phyloP scores from a whole-genome alignment of 1,284 basidiomycete genomes.

The Mycosarcoma maydis region DNA sequence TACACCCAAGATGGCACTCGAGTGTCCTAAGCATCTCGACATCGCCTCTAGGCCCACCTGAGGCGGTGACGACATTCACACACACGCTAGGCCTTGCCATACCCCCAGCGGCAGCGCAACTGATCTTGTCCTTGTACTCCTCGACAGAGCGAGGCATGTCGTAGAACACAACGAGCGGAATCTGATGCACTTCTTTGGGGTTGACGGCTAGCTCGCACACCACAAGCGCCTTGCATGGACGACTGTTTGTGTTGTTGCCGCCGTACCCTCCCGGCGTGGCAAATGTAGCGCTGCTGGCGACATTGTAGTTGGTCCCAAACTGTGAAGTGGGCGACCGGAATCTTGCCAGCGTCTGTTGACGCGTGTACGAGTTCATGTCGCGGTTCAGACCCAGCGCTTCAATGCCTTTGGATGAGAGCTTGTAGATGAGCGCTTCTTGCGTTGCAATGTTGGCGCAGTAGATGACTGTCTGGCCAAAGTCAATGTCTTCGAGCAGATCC shows the following conservation, averaged over 20 bases:
- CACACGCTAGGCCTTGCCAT: constrained; percentile 85
- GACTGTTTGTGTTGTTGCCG: constrained; percentile 35
- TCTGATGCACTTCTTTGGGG: constrained; percentile 84
- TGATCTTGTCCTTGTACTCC: constrained; percentile 84
- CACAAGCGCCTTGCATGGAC: constrained; percentile 75
- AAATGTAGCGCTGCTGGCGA: constrained; percentile 68
- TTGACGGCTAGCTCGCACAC: constrained; percentile 92
- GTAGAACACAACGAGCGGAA: constrained; percentile 81
- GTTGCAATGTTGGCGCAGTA: constrained; percentile 62
- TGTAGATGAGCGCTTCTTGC: constrained; percentile 72
- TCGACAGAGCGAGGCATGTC: constrained; percentile 94
- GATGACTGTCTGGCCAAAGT: constrained; percentile 67
- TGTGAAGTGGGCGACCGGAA: constrained; percentile 73
- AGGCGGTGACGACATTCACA: constrained; percentile 93
- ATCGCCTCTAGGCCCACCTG: constrained; percentile 78
- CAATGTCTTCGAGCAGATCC: constrained; percentile 90
- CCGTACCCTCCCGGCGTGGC: constrained; percentile 73
- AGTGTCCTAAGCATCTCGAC: constrained; percentile 97
- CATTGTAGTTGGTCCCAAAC: constrained; percentile 25
- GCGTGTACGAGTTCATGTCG: constrained; percentile 83
- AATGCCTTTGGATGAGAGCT: constrained; percentile 82
- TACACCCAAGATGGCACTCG: constrained; percentile 74
- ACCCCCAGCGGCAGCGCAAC: constrained; percentile 77
- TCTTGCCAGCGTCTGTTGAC: constrained; percentile 81
- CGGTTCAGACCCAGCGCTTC: constrained; percentile 80